A percentile compares a stretch with the other conserved stretches of the same genome.
phyloP scores from a whole-genome alignment of 306 rosid genomes.

The Ziziphus jujuba region DNA sequence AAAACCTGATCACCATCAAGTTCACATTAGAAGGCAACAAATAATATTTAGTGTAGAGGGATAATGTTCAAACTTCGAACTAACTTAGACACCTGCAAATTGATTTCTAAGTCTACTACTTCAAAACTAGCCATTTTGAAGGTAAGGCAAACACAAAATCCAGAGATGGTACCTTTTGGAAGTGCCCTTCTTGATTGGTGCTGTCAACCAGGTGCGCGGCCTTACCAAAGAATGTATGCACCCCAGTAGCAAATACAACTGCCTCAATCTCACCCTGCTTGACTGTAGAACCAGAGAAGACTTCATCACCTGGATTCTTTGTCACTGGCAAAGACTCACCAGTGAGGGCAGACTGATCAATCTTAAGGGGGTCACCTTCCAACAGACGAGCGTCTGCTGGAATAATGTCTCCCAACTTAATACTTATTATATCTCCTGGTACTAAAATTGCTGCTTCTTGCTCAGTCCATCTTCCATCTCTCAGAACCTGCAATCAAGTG shows the following conservation, averaged over 20 bases:
- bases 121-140: too few species aligned
- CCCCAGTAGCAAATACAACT: slow-evolving; percentile 89
- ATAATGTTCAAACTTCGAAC: not conserved
- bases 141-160: not conserved
- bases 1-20: slow-evolving; percentile 54
- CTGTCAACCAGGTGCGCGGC: slow-evolving; percentile 93
- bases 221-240: slow-evolving; percentile 92
- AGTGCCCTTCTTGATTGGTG: slow-evolving; percentile 77
- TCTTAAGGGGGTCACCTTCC: slow-evolving; percentile 79
- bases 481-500: slow-evolving; percentile 48
- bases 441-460: slow-evolving; percentile 75
- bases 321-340: slow-evolving; percentile 84
- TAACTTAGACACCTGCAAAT: not conserved
- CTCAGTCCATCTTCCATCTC: slow-evolving; percentile 89
- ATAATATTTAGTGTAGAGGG: not conserved
- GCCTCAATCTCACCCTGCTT: slow-evolving; percentile 97
- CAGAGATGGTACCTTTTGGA: slow-evolving; percentile 62
- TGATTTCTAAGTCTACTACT: too few species aligned
- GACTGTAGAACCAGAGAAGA: slow-evolving; percentile 88
- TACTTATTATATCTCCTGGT: slow-evolving; percentile 81
- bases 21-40: slow-evolving; percentile 13
- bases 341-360: slow-evolving; percentile 85
- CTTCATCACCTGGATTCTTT: slow-evolving; percentile 57
- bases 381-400: slow-evolving; percentile 93
- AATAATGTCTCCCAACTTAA: slow-evolving; percentile 81